Evolutionary conservation across 768 basidiomycete genomes (phyloP).

Genomic region (Lactifluus subvellereus): DNA sequence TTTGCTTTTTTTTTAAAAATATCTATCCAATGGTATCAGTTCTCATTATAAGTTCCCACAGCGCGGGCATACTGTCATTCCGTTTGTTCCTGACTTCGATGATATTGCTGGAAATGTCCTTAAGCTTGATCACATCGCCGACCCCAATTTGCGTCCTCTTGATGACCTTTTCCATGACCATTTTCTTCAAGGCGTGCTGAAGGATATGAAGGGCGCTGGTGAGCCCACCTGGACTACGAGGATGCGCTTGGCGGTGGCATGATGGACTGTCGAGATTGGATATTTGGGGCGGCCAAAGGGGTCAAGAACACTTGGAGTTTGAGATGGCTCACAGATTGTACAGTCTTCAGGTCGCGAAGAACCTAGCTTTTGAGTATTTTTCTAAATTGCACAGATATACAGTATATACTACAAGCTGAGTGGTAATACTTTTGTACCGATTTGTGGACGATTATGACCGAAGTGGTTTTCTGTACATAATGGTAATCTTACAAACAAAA

Average conservation of each 20-base stretch:
- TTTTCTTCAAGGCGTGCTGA: conserved; percentile 4
- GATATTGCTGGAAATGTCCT: conserved; percentile 4
- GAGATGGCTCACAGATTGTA: no score
- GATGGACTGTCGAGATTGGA: background rate
- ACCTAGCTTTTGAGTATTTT: no score
- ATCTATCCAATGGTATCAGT: no score
- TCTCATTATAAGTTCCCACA: background rate
- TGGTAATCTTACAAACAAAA: no score
- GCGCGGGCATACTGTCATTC: background rate
- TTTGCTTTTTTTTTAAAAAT: background rate
- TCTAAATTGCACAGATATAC: no score
- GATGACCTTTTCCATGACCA: background rate
- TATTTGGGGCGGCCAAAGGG: no score
- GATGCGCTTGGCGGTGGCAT: background rate
- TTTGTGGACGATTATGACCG: no score
- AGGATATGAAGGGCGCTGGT: conserved; percentile 2
- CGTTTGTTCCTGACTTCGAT: background rate
- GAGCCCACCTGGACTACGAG: background rate
- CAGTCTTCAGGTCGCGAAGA: no score
- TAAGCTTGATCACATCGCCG: background rate
- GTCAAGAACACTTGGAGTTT: no score
- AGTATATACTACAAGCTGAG: no score
- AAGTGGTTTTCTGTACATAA: no score
- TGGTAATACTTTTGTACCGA: no score
- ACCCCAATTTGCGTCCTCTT: background rate